Evolutionary conservation across 768 basidiomycete genomes (phyloP).

Genomic region (Phlebiopsis flavidoalba): DNA sequence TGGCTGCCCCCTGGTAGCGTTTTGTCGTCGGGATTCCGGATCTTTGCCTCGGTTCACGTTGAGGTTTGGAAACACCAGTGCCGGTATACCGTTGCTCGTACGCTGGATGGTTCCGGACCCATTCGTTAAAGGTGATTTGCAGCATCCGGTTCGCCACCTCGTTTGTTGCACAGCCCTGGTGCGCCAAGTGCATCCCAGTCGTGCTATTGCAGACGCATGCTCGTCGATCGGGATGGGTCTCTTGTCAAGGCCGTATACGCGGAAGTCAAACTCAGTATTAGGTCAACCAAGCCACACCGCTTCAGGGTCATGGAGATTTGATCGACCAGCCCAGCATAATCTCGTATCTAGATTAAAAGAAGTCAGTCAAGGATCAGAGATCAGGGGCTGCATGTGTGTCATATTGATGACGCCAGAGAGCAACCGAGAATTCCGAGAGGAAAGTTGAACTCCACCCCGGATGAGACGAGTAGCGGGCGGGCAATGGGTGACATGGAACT

Average conservation of each 20-base stretch:
- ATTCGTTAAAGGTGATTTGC: slow-evolving; percentile 48
- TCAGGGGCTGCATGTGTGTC: slow-evolving; percentile 10
- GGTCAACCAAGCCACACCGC: slow-evolving; percentile 61
- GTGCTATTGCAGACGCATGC: slow-evolving; percentile 30
- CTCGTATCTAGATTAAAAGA: slow-evolving; percentile 47
- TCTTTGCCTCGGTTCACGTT: slow-evolving; percentile 34
- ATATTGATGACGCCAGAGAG: slow-evolving; percentile 4
- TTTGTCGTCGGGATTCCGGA: slow-evolving; percentile 33
- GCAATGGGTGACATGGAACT: slow-evolving; percentile 70
- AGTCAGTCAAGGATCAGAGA: slow-evolving; percentile 6
- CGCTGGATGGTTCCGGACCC: slow-evolving; percentile 47
- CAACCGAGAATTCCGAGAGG: background rate
- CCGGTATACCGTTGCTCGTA: slow-evolving; percentile 54
- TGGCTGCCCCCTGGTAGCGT: slow-evolving; percentile 35
- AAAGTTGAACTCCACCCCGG: slow-evolving; percentile 58
- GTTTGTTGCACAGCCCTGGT: slow-evolving; percentile 45
- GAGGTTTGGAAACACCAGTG: slow-evolving; percentile 63
- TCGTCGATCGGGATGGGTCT: slow-evolving; percentile 32
- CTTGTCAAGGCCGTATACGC: slow-evolving; percentile 50
- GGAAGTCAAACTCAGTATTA: slow-evolving; percentile 70
- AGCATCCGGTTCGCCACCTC: slow-evolving; percentile 62
- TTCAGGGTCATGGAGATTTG: slow-evolving; percentile 63
- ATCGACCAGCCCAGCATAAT: slow-evolving; percentile 59
- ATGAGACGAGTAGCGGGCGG: slow-evolving; percentile 48
- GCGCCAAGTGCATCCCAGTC: slow-evolving; percentile 57